Evolutionary conservation across 257 asterid species (phyloP).

Genomic region (Pogostemon cablin): DNA sequence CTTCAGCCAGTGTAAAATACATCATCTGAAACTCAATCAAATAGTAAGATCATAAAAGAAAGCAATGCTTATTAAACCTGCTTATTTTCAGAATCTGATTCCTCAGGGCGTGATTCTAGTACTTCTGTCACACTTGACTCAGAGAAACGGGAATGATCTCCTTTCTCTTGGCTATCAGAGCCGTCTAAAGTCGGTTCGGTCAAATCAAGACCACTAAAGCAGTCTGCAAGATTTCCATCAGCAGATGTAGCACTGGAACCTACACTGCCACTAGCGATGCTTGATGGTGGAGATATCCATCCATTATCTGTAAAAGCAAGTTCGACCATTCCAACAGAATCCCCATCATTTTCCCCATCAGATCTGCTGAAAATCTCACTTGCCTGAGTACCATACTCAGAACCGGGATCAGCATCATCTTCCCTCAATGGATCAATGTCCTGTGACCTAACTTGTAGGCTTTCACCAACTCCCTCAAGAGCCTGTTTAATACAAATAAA

Average conservation of each 20-base stretch:
- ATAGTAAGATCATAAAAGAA: slow-evolving; percentile 5
- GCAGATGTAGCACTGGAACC: slow-evolving; percentile 59
- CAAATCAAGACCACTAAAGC: slow-evolving; percentile 55
- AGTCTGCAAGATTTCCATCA: slow-evolving; percentile 65
- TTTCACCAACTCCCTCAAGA: slow-evolving; percentile 96
- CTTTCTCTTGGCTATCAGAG: slow-evolving; percentile 48
- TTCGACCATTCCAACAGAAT: slow-evolving; percentile 53
- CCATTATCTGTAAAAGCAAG: slow-evolving; percentile 67
- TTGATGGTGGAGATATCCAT: slow-evolving; percentile 89
- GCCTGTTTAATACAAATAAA: slow-evolving; percentile 54
- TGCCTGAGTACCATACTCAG: slow-evolving; percentile 55
- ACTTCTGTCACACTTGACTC: slow-evolving; percentile 42
- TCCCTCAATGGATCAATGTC: slow-evolving; percentile 61
- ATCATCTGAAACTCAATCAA: slow-evolving; percentile 15
- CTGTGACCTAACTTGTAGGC: slow-evolving; percentile 73
- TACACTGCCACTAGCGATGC: slow-evolving; percentile 65
- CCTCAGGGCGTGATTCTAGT: slow-evolving; percentile 37
- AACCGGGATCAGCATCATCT: slow-evolving; percentile 52
- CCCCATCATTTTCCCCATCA: slow-evolving; percentile 52
- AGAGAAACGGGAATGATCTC: slow-evolving; percentile 35
- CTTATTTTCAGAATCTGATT: slow-evolving; percentile 45
- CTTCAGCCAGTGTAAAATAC: slow-evolving; percentile 19
- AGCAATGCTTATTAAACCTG: slow-evolving; percentile 53
- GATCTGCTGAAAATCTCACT: slow-evolving; percentile 52
- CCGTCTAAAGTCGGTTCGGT: slow-evolving; percentile 44